Conservation (phyloP, 2,329 filamentous ascomycete species). For the Rachicladosporium sp. region DNA sequence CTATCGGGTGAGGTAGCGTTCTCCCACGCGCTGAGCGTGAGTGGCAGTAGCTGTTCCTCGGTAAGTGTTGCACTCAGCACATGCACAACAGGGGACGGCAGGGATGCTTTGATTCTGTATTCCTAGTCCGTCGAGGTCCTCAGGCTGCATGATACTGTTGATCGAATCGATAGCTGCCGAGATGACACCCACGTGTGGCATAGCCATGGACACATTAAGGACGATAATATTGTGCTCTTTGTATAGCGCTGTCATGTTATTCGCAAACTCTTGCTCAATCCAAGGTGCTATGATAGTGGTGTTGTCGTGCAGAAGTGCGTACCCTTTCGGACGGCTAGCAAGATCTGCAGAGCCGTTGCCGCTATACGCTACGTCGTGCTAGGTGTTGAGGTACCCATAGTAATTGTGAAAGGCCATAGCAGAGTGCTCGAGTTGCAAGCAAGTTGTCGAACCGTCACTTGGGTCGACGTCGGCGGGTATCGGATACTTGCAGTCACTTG, state of each 20-base stretch:
- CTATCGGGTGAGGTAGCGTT: constrained; percentile 12
- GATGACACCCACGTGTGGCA: constrained; percentile 62
- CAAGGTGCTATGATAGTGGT: constrained; percentile 58
- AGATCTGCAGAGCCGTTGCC: constrained; percentile 14
- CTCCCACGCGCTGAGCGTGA: constrained; percentile 54
- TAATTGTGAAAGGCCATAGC: constrained; percentile 61
- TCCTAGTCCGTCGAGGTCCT: constrained; percentile 48
- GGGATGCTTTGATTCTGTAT: constrained; percentile 56
- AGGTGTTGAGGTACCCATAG: constrained; percentile 33
- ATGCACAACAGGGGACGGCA: constrained; percentile 59
- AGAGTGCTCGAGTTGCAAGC: constrained; percentile 56
- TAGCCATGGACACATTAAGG: constrained; percentile 65
- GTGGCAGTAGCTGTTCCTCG: constrained; percentile 44
- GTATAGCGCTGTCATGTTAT: constrained; percentile 43
- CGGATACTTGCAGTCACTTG: constrained; percentile 49
- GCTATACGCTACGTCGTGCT: constrained; percentile 17
- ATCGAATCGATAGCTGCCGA: constrained; percentile 46
- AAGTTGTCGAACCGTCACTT: constrained; percentile 39
- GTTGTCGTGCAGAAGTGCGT: constrained; percentile 57
- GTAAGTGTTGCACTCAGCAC: constrained; percentile 60
- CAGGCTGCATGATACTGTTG: constrained; percentile 60
- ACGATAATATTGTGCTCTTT: constrained; percentile 44
- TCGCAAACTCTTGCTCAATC: constrained; percentile 42
- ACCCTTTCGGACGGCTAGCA: constrained; percentile 45
- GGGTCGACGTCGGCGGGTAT: constrained; percentile 35